Base-by-base conservation (phyloP, 179 eudicot genomes). In the Gypsophila paniculata region DNA sequence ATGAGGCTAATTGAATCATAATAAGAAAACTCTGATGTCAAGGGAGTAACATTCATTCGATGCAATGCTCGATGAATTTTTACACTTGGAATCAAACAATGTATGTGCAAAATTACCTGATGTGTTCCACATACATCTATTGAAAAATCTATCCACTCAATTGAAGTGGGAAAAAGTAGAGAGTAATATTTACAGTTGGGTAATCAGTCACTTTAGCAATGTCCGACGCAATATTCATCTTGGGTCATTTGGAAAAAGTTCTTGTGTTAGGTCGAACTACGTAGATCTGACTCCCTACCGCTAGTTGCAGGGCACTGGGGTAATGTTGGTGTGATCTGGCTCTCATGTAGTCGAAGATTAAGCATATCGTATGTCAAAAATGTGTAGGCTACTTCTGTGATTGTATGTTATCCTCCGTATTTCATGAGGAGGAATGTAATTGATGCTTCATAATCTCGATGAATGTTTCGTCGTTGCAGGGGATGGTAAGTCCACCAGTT, bases 401-500 rank as follows among this genome's bases (percentile, higher is more conserved):
- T 8, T 4, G 14, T 32, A 7, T 2, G 46, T 51, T 5, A 32
- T 21, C 12, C 55, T 63, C 36, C 34, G 6, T 11, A 13, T 32
- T 51, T 71, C 58, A 73, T 29, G 51, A 53, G 65, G 72, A 69
- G 42, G 63, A 21, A 53, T 62, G 22, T 19, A 55, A 73, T 42
- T 44, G 80, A 53, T 67, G 38, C 54, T 73, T 80, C 46, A 87
- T 68, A 25, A 71, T 72, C 39, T 67, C 34, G 66, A 74, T 38
- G 65, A 87, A 87, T 22, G 78, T 75, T 55, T 75, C 55, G 66
- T 71, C 76, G 5, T 72, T 51, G 26, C 76, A 65, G 72, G 76
- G 76, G 29, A 72, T 57, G 11, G 68, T 77, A 18, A 77, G 76
- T 32, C 72, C 80, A n/a, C 80, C 76, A 2, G 29, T 38, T 3